Base-by-base conservation (phyloP, 805 yeast genomes). In the Metschnikowia amazonensis region DNA sequence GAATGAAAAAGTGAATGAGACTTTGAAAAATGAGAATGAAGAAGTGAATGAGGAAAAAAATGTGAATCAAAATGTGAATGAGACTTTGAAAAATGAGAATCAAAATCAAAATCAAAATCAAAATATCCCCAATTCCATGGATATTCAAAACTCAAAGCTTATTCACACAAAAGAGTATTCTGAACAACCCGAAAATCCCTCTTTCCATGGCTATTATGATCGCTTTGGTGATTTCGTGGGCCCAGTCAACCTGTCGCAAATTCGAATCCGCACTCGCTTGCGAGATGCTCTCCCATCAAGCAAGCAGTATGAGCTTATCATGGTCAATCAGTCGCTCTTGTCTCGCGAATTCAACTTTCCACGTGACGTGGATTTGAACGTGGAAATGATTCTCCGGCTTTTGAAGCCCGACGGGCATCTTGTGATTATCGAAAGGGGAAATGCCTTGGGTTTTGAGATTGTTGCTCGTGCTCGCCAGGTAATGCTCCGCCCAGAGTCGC, bases 401-500 rank as follows among this genome's bases (percentile, higher is more conserved):
- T 65, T 90, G 37, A 76, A 79, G 13, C 96, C 97, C 0, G 79
- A 80, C 9, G 99, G 98, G 0, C 82, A 82, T 47, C 64, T 92
- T 10, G 82, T 89, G 1, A 61, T 94, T 1, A 67, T 90, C 2
- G 98, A 94, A 66, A 74, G 97, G 51, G 99, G 99, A 2, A 86
- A 85, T 45, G 88, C 97, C 0, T 59, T 82, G 27, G 98, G 98
- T 0, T 88, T 88, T 60, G 99, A 94, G 64, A 74, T 81, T 2
- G 76, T 89, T 46, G 95, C 96, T 0, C 73, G 97, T 44, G 97
- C 97, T 4, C 75, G 99, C 58, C 97, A 92, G 62, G 67, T 88
- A 3, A 80, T 89, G 77, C 68, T 92, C n/a, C 79, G 98, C 54
- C 97, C 97, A 0, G 95, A 85, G 55, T 76, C 79, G 5, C 72